Evolutionary conservation across 2,329 filamentous ascomycete genomes (phyloP), one percentile per base, ranked within the genome.

Genomic region (Aspergillus ochraceoroseus): DNA sequence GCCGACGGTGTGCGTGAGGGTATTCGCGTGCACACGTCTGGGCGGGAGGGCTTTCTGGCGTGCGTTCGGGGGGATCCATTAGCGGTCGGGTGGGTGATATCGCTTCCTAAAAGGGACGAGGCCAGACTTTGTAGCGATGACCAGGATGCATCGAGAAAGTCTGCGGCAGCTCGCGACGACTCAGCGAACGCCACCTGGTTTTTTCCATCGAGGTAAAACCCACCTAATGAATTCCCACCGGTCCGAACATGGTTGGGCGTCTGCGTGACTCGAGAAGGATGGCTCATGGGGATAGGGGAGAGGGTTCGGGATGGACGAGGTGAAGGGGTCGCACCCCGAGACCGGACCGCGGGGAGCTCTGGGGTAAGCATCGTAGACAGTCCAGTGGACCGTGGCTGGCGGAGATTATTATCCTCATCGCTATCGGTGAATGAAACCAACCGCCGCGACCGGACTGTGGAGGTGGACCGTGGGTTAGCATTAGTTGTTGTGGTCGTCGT

Each of bases 41-140:
- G 56, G 9, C 57, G 56, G n/a, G 64, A 69, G 12, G 59, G 58
- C 41, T 68, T 67, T 40, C 64, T 53, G 9, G 52, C 44, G 43
- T 63, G 58, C 12, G 52, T 41, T 17, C 56, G 58, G 14, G 53
- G 18, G 8, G 51, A 33, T 44, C 58, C 58, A 41, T 56, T 55
- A 13, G 58, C 41, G 22, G 56, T 44, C 4, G 54, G 43, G 17
- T 53, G 49, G 25, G 58, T 53, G 19, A 50, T 53, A 43, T 70
- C 66, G 33, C 58, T 66, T n/a, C 69, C 68, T 27, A 72, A 40
- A 18, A 72, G 57, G n/a, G 66, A 67, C 3, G 70, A 72, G n/a
- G 70, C 70, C 29, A 73, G 48, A 25, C 61, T 68, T 50, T 71
- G 68, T 32, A 73, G 53, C 11, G 70, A 72, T n/a, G 69, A 67